Conservation (phyloP, 495 filamentous ascomycete species). For the Hypoxylon fuscum region DNA sequence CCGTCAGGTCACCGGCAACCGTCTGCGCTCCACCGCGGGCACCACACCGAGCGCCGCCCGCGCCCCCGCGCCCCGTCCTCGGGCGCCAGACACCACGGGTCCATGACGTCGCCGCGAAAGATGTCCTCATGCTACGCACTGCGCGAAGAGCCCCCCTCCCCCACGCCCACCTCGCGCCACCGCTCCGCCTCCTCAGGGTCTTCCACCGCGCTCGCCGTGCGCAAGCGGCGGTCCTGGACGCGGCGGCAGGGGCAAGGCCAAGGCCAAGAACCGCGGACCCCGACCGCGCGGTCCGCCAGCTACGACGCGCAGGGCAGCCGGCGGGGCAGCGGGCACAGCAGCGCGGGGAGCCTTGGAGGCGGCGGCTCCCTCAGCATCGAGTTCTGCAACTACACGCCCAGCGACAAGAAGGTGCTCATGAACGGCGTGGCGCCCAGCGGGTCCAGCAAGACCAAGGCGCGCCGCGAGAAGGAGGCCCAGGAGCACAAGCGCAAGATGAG, state of each 20-base stretch:
- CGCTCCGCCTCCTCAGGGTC: conserved; percentile 23
- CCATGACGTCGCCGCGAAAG: conserved; percentile 51
- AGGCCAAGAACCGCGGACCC: conserved; percentile 30
- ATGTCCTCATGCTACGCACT: conserved; percentile 38
- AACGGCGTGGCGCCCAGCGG: conserved; percentile 92
- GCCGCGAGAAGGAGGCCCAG: conserved; percentile 81
- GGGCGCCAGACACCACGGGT: conserved; percentile 49
- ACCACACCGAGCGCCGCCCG: conserved; percentile 41
- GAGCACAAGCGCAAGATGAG: conserved; percentile 80
- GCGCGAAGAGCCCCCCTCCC: conserved; percentile 36
- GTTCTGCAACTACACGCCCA: conserved; percentile 93
- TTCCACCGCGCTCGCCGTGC: conserved; percentile 32
- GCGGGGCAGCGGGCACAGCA: conserved; percentile 8
- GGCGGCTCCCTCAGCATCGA: conserved; percentile 58
- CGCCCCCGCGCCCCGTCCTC: conserved; percentile 55
- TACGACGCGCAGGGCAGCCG: conserved; percentile 33
- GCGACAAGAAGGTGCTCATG: conserved; percentile 81
- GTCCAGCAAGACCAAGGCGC: conserved; percentile 90
- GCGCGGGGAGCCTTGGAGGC: conserved; percentile 18
- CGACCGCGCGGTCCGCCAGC: conserved; percentile 16
- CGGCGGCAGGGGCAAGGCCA: conserved; percentile 9
- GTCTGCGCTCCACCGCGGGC: conserved; percentile 13
- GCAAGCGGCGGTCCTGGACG: conserved; percentile 40
- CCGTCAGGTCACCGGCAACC: background rate
- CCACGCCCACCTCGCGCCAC: conserved; percentile 26